phyloP scores from a whole-genome alignment of 352 stramenopile genomes.

The Phytophthora podocarpi region DNA sequence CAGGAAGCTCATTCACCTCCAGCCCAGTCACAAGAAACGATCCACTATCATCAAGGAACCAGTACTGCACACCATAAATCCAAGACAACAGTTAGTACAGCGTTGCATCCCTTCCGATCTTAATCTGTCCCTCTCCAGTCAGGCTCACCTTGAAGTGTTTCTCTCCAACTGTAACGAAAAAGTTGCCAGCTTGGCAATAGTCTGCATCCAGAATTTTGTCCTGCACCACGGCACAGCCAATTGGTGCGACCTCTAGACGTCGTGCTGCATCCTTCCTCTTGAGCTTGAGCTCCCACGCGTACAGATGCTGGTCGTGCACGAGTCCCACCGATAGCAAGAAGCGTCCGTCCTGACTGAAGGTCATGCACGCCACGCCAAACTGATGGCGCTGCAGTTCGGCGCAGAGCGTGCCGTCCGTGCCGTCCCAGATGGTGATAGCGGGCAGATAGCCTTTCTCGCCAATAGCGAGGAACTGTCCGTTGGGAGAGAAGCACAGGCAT shows the following conservation, averaged over 20 bases:
- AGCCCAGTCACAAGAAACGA: slow-evolving; percentile 60
- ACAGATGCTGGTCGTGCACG: slow-evolving; percentile 84
- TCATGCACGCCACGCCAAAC: slow-evolving; percentile 82
- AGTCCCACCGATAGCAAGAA: slow-evolving; percentile 76
- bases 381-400: slow-evolving; percentile 83
- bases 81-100: background rate
- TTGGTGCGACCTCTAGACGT: slow-evolving; percentile 23
- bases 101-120: no score
- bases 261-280: slow-evolving; percentile 25
- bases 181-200: slow-evolving; percentile 71
- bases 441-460: slow-evolving; percentile 87
- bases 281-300: slow-evolving; percentile 69
- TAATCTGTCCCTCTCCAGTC: no score
- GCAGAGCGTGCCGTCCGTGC: slow-evolving; percentile 74
- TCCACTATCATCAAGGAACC: slow-evolving; percentile 62
- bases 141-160: slow-evolving; percentile 71
- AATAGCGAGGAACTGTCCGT: slow-evolving; percentile 84
- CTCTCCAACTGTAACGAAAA: slow-evolving; percentile 85
- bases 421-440: slow-evolving; percentile 89
- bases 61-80: slow-evolving; percentile 53
- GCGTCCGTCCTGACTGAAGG: slow-evolving; percentile 69
- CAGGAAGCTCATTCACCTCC: slow-evolving; percentile 54
- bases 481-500: slow-evolving; percentile 84
- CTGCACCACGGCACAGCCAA: slow-evolving; percentile 56
- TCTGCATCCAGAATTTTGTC: slow-evolving; percentile 80